A percentile compares a stretch with the other conserved stretches of the same genome.
Evolutionary conservation across 192 early-diverging fungal species (phyloP).

Genomic region (Backusella westeae): DNA sequence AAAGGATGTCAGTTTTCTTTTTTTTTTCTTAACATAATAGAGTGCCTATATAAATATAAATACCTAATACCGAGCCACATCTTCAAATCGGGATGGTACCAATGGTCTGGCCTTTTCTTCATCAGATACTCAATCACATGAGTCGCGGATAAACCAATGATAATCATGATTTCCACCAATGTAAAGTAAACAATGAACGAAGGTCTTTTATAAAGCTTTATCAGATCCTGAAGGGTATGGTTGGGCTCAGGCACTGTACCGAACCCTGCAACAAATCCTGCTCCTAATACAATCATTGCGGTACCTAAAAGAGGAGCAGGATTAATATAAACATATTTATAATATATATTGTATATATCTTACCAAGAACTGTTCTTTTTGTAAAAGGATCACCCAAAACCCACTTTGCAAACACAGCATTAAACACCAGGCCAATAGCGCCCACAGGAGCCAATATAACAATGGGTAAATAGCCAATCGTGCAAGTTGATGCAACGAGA

Average conservation of each 20-base stretch:
- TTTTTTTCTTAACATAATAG: too few relatives aligned
- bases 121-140: constrained; percentile 48
- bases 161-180: constrained; percentile 50
- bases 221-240: constrained; percentile 64
- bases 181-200: constrained; percentile 68
- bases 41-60: not conserved
- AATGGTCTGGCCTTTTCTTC: not conserved
- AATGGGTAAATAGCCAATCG: constrained; percentile 75
- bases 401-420: constrained; percentile 71
- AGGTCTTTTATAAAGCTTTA: constrained; percentile 64
- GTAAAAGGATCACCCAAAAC: constrained; percentile 68
- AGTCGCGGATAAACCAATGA: constrained; percentile 45
- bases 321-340: not conserved
- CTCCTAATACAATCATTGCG: constrained; percentile 63
- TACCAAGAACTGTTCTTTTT: constrained; percentile 53
- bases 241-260: constrained; percentile 75
- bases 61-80: constrained; percentile 34
- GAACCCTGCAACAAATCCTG: constrained; percentile 67
- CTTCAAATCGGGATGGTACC: constrained; percentile 25
- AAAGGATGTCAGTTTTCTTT: not conserved
- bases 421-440: constrained; percentile 72
- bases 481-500: constrained; percentile 64
- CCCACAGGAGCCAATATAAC: constrained; percentile 76
- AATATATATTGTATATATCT: not conserved
- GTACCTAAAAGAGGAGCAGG: constrained; percentile 50